Conservation (phyloP, 2,329 filamentous ascomycete species). For the Bipolaris gigantea region DNA sequence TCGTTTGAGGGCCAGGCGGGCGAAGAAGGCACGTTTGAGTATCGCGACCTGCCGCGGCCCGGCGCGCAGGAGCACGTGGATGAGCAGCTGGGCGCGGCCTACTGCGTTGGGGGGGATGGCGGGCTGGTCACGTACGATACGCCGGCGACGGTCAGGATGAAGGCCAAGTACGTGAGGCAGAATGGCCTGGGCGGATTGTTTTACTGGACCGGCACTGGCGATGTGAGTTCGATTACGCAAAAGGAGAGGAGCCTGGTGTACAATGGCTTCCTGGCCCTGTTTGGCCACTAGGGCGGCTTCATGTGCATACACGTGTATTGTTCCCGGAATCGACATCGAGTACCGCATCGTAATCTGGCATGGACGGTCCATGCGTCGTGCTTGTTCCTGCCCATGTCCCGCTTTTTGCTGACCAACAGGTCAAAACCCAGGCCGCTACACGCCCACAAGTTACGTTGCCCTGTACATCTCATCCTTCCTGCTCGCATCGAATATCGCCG, state of each 20-base stretch:
- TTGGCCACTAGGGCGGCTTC: conserved; percentile 27
- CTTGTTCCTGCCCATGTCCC: too few relatives aligned
- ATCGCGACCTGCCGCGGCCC: conserved; percentile 66
- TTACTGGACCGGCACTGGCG: conserved; percentile 78
- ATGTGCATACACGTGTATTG: background rate
- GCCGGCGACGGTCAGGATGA: conserved; percentile 72
- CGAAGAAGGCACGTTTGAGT: conserved; percentile 72
- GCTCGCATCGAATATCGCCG: background rate
- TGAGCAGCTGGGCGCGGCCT: conserved; percentile 67
- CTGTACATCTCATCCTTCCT: background rate
- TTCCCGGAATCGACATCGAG: too few relatives aligned
- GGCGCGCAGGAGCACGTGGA: conserved; percentile 69
- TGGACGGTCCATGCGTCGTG: too few relatives aligned
- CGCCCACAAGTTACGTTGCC: background rate
- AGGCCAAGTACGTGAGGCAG: conserved; percentile 72
- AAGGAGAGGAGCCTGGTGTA: conserved; percentile 60
- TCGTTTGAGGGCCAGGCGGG: conserved; percentile 57
- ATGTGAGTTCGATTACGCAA: conserved; percentile 54
- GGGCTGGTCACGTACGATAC: conserved; percentile 83
- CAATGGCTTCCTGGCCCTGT: conserved; percentile 60
- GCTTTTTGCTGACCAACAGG: background rate
- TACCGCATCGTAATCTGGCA: too few relatives aligned
- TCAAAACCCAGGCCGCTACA: background rate
- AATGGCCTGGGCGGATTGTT: conserved; percentile 75
- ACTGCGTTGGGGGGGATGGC: conserved; percentile 71